Base-by-base conservation (phyloP, 2,329 filamentous ascomycete species). In the Neonectria neomacrospora region DNA sequence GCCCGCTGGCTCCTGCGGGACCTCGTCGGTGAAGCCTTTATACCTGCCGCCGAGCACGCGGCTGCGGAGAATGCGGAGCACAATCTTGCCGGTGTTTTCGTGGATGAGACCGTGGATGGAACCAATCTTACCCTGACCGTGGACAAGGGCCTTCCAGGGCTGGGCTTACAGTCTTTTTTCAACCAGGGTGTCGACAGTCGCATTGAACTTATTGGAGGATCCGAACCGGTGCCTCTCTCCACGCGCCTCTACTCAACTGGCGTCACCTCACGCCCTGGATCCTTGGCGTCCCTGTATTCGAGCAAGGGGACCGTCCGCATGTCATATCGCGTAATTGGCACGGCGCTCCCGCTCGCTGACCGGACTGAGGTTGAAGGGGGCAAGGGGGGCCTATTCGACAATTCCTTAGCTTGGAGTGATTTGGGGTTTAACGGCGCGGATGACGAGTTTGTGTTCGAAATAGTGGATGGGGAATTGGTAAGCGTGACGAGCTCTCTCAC, bases 121-220 rank as follows among this genome's bases (percentile, higher is more conserved):
- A 70, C 68, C 0, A 73, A 73, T 14, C 16, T 73, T 1, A 73
- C 69, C 0, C 28, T 73, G 2, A 34, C 51, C 2, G 67, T 70
- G 1, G 67, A 64, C 7, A 28, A 69, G 4, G 65, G 34, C 5
- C 55, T 60, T 12, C 62, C 69, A 2, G 69, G 69, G 0, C 51
- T 66, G 3, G 67, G 56, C 5, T 20, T 61, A 1, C 50, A 52
- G 10, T 60, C 65, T 0, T 58, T 69, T 1, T 22, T 54, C 3
- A 28, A 61, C 14, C 20, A 65, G 4, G 60, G 60, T 12, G 22
- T 20, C 3, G 60, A 66, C 1, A 50, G 34, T 5, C 28, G 28
- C 2, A 20, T n/a, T 14, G 11, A 22, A 4, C 11, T 62, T 5
- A 3, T 62, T 3, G 58, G 53, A 23, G 30, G 10, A 6, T 1